Base-by-base conservation (phyloP, 306 rosid species). In the Vicia villosa region DNA sequence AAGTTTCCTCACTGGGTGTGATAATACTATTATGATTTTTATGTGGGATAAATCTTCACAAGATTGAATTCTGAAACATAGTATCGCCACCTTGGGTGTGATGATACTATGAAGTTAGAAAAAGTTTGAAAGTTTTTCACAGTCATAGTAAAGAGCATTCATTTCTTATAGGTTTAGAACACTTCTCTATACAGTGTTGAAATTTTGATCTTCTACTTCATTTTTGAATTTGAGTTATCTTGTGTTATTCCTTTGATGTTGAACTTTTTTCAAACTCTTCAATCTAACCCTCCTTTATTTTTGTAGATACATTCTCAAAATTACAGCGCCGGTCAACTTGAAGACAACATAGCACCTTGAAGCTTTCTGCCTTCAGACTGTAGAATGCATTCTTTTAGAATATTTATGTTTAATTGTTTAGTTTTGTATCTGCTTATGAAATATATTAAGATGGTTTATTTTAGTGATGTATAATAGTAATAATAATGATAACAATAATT, bases 331-430 rank as follows among this genome's bases (percentile, higher is more conserved):
- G 83, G 76, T 73, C 81, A 74, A 62, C 70, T 75, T 41, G 83
- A 78, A 74, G 86, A 82, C 74, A 79, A 28, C n/a, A n/a, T n/a
- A n/a, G n/a, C n/a, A n/a, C 42, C 52, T 13, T 79, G 79, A 34
- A 34, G 38, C 38, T 34, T 3, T 4, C 66, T 24, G 49, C 46
- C 22, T 57, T 50, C 50, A 36, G 6, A n/a, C 34, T 55, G 37
- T 37, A 57, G 41, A 69, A 22, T 77, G 24, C 58, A 77, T 77
- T 69, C 63, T 21, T 73, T 63, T 28, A 62, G 24, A 46, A 15
- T 57, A 47, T 24, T 15, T 10, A 13, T 51, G 58, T 5, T 28
- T 26, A 66, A 60, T 72, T 63, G 55, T 36, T 68, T 63, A 55
- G 66, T 41, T 56, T 36, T 47, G n/a, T 30, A 40, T 66, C 51